phyloP scores from a whole-genome alignment of 768 basidiomycete species.

The Cystofilobasidium capitatum region DNA sequence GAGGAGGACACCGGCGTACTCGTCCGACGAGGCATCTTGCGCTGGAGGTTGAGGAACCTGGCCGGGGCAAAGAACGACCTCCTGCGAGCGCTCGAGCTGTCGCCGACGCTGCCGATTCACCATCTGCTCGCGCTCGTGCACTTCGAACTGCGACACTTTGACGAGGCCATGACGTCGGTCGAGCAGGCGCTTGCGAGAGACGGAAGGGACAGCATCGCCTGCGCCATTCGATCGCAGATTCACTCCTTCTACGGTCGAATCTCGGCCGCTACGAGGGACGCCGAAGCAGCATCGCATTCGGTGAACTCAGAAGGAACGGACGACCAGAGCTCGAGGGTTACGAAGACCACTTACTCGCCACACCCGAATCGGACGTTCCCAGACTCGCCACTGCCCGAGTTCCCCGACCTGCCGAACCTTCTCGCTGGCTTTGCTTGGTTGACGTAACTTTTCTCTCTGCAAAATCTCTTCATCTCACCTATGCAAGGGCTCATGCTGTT shows the following conservation, averaged over 20 bases:
- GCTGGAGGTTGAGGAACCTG: conserved; percentile 20
- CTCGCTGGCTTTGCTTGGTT: conserved; percentile 18
- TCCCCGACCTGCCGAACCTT: conserved; percentile 16
- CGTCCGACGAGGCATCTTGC: conserved; percentile 20
- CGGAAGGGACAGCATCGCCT: conserved; percentile 3
- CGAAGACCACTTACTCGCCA: conserved; percentile 13
- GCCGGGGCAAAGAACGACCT: conserved; percentile 10
- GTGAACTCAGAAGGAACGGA: neutral
- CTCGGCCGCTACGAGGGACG: conserved; percentile 11
- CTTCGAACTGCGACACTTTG: conserved; percentile 11
- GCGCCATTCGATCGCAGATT: conserved; percentile 18
- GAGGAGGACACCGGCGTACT: conserved; percentile 25
- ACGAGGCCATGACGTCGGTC: neutral
- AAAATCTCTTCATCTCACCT: neutral
- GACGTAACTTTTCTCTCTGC: neutral
- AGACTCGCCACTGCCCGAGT: neutral
- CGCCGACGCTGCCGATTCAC: conserved; percentile 20
- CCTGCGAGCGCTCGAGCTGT: conserved; percentile 7
- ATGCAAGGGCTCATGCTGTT: too few relatives aligned
- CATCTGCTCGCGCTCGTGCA: conserved; percentile 21
- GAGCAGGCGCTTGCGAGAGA: conserved; percentile 12
- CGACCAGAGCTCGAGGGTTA: neutral
- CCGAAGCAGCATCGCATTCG: conserved; percentile 7
- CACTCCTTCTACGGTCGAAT: conserved; percentile 11
- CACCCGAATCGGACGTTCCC: neutral